phyloP scores from a whole-genome alignment of 306 rosid genomes.

The Purshia tridentata region DNA sequence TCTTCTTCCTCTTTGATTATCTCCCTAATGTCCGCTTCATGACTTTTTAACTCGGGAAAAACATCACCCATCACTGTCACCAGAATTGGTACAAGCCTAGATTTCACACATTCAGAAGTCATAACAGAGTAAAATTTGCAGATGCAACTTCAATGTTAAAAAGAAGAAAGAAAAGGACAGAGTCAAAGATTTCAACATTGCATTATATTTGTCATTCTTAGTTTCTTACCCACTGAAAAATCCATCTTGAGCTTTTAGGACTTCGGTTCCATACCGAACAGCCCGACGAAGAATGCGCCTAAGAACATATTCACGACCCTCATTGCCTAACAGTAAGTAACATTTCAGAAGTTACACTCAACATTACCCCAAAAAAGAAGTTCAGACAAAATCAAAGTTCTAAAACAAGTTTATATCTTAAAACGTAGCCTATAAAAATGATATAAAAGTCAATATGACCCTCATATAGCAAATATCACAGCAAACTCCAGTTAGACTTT shows the following conservation, averaged over 20 bases:
- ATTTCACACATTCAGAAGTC: conserved; percentile 11
- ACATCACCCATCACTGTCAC: conserved; percentile 69
- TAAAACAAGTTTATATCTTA: neutral
- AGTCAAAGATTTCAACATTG: too few species aligned
- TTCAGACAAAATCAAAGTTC: neutral
- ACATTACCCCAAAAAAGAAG: neutral
- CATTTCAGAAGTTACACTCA: conserved; percentile 11
- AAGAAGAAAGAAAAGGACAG: too few species aligned
- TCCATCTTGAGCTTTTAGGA: conserved; percentile 86
- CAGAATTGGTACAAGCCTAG: conserved; percentile 75
- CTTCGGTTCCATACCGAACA: conserved; percentile 96
- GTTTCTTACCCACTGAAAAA: conserved; percentile 76
- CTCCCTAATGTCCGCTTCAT: conserved; percentile 59
- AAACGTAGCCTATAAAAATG: neutral
- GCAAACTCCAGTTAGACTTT: neutral
- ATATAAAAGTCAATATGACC: too few species aligned
- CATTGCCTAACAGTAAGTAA: conserved; percentile 63
- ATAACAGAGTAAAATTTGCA: neutral
- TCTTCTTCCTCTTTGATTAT: conserved; percentile 90
- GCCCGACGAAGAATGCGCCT: conserved; percentile 99
- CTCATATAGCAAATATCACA: neutral
- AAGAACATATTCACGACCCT: conserved; percentile 95
- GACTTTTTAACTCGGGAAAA: conserved; percentile 80
- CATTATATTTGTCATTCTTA: neutral
- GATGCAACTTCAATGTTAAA: neutral